phyloP scores from a whole-genome alignment of 345 rosid genomes.

The Crucihimalaya himalaica region DNA sequence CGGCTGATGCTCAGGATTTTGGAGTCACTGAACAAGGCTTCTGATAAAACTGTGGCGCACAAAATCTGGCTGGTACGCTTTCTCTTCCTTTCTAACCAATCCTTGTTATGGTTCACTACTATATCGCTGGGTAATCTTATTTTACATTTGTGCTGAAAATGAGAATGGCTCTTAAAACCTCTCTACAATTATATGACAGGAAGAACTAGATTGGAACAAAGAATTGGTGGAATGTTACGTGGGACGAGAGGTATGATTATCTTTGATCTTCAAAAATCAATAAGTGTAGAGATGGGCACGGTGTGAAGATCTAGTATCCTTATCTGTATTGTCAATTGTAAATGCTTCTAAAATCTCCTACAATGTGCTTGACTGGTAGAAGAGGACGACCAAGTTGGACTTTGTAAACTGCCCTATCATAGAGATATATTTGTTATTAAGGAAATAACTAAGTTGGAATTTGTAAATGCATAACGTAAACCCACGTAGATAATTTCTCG shows the following conservation, averaged over 20 bases:
- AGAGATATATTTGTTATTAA: not conserved
- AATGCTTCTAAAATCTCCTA: not conserved
- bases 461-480: not conserved
- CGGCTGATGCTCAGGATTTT: constrained; percentile 58
- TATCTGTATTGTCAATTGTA: not conserved
- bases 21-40: constrained; percentile 22
- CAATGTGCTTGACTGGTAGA: not conserved
- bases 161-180: constrained; percentile 1
- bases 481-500: not conserved
- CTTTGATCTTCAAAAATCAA: not conserved
- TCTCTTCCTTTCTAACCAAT: not conserved
- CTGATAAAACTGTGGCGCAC: constrained; percentile 38
- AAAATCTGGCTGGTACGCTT: constrained; percentile 57
- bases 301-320: not conserved
- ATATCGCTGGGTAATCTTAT: not conserved
- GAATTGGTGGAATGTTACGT: constrained; percentile 61
- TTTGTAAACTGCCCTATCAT: not conserved
- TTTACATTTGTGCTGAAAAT: constrained; percentile 6
- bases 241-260: constrained; percentile 73
- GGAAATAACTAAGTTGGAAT: not conserved
- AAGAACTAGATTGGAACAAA: constrained; percentile 84
- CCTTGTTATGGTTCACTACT: not conserved
- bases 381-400: not conserved
- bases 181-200: constrained; percentile 49
- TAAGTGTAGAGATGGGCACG: constrained; percentile 6